Percentiles rank a stretch among this genome's conserved stretches.
Conservation (phyloP, 805 yeast species). For the Nakazawaea anatomiae region DNA sequence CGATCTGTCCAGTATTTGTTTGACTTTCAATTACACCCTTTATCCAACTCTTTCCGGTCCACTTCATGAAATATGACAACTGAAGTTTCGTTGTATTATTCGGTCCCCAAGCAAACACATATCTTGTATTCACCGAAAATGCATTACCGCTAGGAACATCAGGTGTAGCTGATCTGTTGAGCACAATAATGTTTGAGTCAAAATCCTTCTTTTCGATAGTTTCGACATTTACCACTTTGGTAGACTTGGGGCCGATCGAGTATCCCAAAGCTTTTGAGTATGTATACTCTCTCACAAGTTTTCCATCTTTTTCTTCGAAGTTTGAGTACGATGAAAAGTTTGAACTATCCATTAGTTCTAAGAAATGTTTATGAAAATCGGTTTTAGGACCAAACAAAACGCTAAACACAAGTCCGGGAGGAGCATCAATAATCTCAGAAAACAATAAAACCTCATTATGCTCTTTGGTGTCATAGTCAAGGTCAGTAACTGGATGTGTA, state of each 20-base stretch:
- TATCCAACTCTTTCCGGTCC: constrained; percentile 93
- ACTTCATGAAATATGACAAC: constrained; percentile 71
- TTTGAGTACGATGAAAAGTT: constrained; percentile 33
- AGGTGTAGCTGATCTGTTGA: constrained; percentile 71
- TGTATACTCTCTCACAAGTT: constrained; percentile 43
- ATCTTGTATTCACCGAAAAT: constrained; percentile 71
- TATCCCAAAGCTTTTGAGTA: constrained; percentile 74
- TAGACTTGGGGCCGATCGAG: constrained; percentile 90
- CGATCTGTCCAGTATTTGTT: constrained; percentile 71
- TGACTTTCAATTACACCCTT: constrained; percentile 85
- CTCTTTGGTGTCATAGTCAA: constrained; percentile 35
- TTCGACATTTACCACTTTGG: constrained; percentile 60
- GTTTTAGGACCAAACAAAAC: constrained; percentile 63
- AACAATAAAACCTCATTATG: constrained; percentile 45
- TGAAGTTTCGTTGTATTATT: constrained; percentile 52
- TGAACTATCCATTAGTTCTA: constrained; percentile 41
- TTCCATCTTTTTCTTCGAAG: constrained; percentile 30
- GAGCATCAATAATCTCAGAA: constrained; percentile 52
- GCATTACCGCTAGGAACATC: constrained; percentile 91
- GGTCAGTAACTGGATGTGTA: constrained; percentile 51
- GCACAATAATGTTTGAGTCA: constrained; percentile 49
- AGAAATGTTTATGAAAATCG: constrained; percentile 28
- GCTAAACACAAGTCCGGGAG: constrained; percentile 70
- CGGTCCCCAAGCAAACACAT: constrained; percentile 69
- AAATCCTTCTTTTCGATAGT: constrained; percentile 49